Evolutionary conservation across 331 rosid genomes (phyloP).

Genomic region (Stylosanthes scabra): DNA sequence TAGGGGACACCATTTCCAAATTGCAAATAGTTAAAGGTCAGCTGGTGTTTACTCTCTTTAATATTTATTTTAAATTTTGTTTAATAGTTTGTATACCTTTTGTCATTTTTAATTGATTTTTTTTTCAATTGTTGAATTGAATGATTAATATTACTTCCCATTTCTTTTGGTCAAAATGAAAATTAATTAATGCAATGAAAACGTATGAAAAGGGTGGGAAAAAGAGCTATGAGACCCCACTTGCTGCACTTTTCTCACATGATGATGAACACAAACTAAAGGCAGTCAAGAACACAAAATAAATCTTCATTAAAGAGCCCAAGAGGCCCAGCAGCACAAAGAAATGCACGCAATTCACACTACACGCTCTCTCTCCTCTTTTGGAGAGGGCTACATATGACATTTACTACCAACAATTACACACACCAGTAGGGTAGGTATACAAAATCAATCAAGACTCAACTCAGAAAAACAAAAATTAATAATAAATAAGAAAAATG

Average conservation of each 20-base stretch:
- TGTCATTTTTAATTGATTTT: too few relatives aligned
- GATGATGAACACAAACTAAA: constrained; percentile 19
- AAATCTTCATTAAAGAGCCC: constrained; percentile 42
- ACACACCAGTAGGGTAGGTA: constrained; percentile 41
- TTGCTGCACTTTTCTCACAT: constrained; percentile 30
- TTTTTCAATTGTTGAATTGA: too few relatives aligned
- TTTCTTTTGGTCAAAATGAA: constrained; percentile 27
- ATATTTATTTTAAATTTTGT: too few relatives aligned
- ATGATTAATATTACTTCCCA: background rate
- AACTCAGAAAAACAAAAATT: background rate
- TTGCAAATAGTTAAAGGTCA: too few relatives aligned
- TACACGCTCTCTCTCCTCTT: constrained; percentile 87
- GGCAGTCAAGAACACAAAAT: constrained; percentile 28
- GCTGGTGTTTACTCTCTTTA: too few relatives aligned
- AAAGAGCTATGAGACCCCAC: constrained; percentile 33
- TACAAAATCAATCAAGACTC: background rate
- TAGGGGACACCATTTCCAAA: too few relatives aligned
- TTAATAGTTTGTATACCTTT: too few relatives aligned
- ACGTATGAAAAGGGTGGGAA: background rate
- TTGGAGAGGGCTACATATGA: constrained; percentile 80
- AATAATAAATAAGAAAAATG: constrained; percentile 1
- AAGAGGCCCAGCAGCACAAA: constrained; percentile 35
- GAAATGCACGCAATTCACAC: constrained; percentile 24
- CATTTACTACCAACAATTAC: constrained; percentile 45
- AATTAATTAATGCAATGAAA: constrained; percentile 21